Evolutionary conservation across 1,284 basidiomycete genomes (phyloP).

Genomic region (Heterobasidion occidentale): DNA sequence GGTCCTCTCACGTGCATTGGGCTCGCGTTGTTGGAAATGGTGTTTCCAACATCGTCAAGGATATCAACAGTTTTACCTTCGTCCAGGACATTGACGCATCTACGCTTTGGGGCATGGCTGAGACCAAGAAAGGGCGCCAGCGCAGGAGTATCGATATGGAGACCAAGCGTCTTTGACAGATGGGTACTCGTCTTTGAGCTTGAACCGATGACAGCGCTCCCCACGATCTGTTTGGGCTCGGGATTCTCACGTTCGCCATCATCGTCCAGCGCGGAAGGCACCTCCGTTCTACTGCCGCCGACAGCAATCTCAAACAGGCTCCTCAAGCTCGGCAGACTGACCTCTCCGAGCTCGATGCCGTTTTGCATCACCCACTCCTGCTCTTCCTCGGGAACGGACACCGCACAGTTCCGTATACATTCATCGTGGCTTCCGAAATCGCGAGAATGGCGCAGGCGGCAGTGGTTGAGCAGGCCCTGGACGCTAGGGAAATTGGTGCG

Average conservation of each 20-base stretch:
- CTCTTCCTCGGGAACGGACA: slow-evolving; percentile 30
- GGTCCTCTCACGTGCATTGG: neutral
- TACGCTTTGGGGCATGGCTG: slow-evolving; percentile 47
- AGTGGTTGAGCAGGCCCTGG: slow-evolving; percentile 72
- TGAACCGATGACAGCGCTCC: neutral
- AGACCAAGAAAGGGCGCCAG: slow-evolving; percentile 52
- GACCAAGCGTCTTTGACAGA: slow-evolving; percentile 54
- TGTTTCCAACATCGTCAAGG: slow-evolving; percentile 13
- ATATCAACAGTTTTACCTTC: slow-evolving; percentile 40
- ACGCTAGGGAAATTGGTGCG: slow-evolving; percentile 63
- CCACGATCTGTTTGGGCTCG: neutral
- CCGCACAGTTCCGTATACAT: slow-evolving; percentile 60
- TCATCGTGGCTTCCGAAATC: slow-evolving; percentile 73
- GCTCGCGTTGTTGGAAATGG: neutral
- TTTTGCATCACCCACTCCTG: slow-evolving; percentile 38
- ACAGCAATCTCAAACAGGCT: slow-evolving; percentile 68
- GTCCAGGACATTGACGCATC: slow-evolving; percentile 44
- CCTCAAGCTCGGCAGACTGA: slow-evolving; percentile 52
- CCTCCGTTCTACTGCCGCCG: slow-evolving; percentile 26
- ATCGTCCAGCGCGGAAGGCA: neutral
- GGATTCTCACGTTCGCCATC: slow-evolving; percentile 2
- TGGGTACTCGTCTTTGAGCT: slow-evolving; percentile 24
- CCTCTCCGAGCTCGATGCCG: slow-evolving; percentile 46
- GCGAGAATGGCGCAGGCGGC: slow-evolving; percentile 54
- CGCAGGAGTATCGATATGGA: slow-evolving; percentile 63